These are phyloP conservation scores for Podila epicladia DNA, from an alignment of 192 early-diverging fungal genomes.

Conservation along the genomic window DNA sequence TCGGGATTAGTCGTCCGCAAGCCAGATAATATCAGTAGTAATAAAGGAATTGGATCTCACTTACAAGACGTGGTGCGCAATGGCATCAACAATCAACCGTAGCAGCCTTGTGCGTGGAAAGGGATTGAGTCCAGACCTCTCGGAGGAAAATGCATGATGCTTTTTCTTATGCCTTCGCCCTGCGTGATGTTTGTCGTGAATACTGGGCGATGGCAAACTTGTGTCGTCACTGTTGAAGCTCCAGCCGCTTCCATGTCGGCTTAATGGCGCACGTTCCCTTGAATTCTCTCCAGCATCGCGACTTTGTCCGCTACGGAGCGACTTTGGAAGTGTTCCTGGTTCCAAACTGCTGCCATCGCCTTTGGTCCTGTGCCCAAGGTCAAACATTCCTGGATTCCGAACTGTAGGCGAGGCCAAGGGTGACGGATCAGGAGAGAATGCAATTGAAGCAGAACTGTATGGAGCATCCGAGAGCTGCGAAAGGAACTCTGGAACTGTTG, in stretches of 20 bases:
- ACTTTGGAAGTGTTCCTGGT: not conserved
- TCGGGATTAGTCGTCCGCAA: not conserved
- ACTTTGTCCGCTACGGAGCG: not conserved
- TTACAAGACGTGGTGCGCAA: slow-evolving; percentile 66
- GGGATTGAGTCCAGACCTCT: slow-evolving; percentile 19
- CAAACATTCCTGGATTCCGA: slow-evolving; percentile 9
- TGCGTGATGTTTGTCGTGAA: slow-evolving; percentile 17
- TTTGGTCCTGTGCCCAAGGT: not conserved
- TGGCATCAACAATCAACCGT: slow-evolving; percentile 63
- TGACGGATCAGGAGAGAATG: slow-evolving; percentile 31
- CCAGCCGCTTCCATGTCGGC: slow-evolving; percentile 45
- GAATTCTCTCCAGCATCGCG: not conserved
- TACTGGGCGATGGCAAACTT: slow-evolving; percentile 22
- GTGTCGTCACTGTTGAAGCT: slow-evolving; percentile 48
- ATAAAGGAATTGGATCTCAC: slow-evolving; percentile 12
- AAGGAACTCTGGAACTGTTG: slow-evolving; percentile 15
- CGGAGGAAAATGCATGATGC: slow-evolving; percentile 25
- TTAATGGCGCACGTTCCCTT: slow-evolving; percentile 14
- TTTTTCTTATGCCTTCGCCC: slow-evolving; percentile 27
- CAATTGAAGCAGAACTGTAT: not conserved
- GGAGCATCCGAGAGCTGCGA: slow-evolving; percentile 2
- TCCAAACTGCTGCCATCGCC: not conserved
- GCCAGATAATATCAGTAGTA: not conserved
- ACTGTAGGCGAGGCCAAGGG: slow-evolving; percentile 22
- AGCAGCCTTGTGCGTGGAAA: slow-evolving; percentile 57